phyloP scores from a whole-genome alignment of 2,329 filamentous ascomycete genomes.

The Elsinoe necatrix region DNA sequence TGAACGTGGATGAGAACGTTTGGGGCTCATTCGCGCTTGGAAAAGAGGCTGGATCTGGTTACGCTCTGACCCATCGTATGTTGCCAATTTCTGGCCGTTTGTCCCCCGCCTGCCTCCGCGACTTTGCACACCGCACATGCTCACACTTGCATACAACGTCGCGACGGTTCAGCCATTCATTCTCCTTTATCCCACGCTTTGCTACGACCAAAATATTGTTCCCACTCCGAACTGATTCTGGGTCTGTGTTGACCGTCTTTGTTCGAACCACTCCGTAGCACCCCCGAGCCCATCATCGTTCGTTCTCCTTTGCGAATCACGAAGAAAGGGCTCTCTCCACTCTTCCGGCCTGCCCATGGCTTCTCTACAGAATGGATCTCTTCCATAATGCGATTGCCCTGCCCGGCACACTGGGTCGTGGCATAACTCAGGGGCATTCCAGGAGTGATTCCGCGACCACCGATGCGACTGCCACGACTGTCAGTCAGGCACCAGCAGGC shows the following conservation, averaged over 20 bases:
- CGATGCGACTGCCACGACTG: conserved; percentile 8
- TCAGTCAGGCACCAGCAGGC: conserved; percentile 8
- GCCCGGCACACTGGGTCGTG: conserved; percentile 13
- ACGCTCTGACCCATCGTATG: conserved; percentile 13
- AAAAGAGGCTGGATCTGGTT: conserved; percentile 4
- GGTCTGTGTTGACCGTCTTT: background rate
- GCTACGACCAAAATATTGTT: conserved; percentile 4
- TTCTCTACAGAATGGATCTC: conserved; percentile 10
- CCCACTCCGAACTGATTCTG: conserved; percentile 5
- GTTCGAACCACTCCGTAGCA: background rate
- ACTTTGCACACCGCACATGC: conserved; percentile 11
- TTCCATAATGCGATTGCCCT: conserved; percentile 14
- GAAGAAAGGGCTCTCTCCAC: background rate
- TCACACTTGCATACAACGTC: background rate
- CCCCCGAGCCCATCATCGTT: conserved; percentile 2
- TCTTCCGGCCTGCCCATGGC: conserved; percentile 13
- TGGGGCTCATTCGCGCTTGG: background rate
- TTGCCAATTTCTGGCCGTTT: conserved; percentile 11
- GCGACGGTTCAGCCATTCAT: background rate
- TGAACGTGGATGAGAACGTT: conserved; percentile 13
- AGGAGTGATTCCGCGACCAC: conserved; percentile 12
- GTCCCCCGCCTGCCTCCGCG: conserved; percentile 2
- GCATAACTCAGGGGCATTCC: conserved; percentile 1
- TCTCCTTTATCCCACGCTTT: background rate
- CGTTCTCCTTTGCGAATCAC: background rate